phyloP scores from a whole-genome alignment of 768 basidiomycete species.

The Thelephora aurantiotincta region DNA sequence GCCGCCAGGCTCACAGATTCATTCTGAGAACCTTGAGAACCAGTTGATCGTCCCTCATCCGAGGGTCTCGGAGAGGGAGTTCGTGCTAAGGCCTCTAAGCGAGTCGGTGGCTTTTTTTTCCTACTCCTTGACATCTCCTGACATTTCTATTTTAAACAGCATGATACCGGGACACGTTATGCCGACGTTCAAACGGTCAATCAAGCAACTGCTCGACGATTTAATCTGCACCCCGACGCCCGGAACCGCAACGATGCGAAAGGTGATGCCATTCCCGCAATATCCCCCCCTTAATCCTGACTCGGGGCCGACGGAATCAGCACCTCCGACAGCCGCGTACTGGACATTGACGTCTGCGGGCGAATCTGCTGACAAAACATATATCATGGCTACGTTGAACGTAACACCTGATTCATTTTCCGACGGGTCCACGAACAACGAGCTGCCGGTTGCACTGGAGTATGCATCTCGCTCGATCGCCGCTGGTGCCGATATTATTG shows the following conservation, averaged over 20 bases:
- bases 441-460: conserved; percentile 34
- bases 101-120: conserved; percentile 44
- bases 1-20: conserved; percentile 20
- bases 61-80: conserved; percentile 72
- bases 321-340: conserved; percentile 33
- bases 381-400: conserved; percentile 88
- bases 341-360: conserved; percentile 28
- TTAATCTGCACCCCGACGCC: conserved; percentile 19
- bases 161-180: conserved; percentile 68
- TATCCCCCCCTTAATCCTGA: conserved; percentile 23
- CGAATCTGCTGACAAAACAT: conserved; percentile 27
- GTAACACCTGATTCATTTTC: conserved; percentile 95
- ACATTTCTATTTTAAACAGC: conserved; percentile 24
- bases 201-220: conserved; percentile 31
- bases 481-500: conserved; percentile 64
- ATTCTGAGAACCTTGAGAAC: conserved; percentile 39
- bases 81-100: conserved; percentile 74
- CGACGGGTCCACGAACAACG: conserved; percentile 55
- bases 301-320: conserved; percentile 11
- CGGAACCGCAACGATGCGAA: conserved; percentile 38
- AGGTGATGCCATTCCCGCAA: conserved; percentile 62
- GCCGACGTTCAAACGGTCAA: conserved; percentile 35
- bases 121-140: not conserved
- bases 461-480: conserved; percentile 35
- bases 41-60: conserved; percentile 82